Base-by-base conservation (phyloP, 2,329 filamentous ascomycete genomes). In the Apiospora sp. region DNA sequence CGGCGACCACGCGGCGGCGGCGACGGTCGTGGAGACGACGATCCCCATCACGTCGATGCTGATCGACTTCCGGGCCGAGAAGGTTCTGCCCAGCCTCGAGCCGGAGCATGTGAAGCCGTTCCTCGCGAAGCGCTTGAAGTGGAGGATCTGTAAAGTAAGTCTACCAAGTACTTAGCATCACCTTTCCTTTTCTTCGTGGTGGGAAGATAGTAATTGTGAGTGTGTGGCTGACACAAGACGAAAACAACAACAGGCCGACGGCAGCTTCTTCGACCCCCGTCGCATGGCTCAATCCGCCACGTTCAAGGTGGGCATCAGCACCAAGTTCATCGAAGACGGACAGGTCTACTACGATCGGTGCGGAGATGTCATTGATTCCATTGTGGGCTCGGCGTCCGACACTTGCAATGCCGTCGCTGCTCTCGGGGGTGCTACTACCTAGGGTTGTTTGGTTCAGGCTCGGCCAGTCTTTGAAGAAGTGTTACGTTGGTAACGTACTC, bases 221-320 rank as follows among this genome's bases (percentile, higher is more conserved):
- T 51, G 48, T 54, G 49, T 54, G 49, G 49, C 12, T 54, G 49
- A 54, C 27, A 24, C 49, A 5, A 51, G 49, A 27, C 24, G n/a
- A 54, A 46, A 54, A 54, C n/a, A 54, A 54, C n/a, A 54, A 54
- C 12, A 54, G 49, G 24, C 49, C 49, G n/a, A 54, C 49, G 49
- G 49, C 49, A 27, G 10, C 10, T 27, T 27, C n/a, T 54, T 27
- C 49, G 24, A 54, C 27, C 49, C 49, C 49, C 49, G n/a, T 30
- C 10, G 13, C 49, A 54, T 54, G 49, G 49, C 49, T 54, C n/a
- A 13, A 24, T 1, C 4, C 13, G 24, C 12, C 49, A 54, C 49
- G 14, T 24, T 27, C 24, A 54, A 54, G 27, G 49, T 54, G 4
- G n/a, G 49, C 3, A 54, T 27, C n/a, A 54, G 49, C 49, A 54